Percentiles rank a stretch among this genome's conserved stretches.
These are phyloP conservation scores for Carex kokanica DNA, from an alignment of 176 grass and related monocot genomes.

Conservation along the genomic window DNA sequence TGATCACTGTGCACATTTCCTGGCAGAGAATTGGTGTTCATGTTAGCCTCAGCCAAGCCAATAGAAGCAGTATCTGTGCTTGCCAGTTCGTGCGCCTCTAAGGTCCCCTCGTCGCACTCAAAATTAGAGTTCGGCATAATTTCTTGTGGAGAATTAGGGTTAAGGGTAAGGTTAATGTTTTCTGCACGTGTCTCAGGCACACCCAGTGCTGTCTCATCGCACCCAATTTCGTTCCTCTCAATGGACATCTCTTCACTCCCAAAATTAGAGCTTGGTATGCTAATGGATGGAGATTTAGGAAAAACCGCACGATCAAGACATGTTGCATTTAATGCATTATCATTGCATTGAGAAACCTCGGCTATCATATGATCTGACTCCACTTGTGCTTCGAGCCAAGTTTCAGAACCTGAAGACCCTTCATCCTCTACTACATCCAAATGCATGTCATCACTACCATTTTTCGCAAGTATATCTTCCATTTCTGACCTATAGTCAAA, in stretches of 20 bases:
- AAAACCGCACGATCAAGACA: not conserved
- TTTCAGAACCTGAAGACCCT: not conserved
- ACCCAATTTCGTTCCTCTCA: conserved; percentile 7
- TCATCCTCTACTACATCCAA: conserved; percentile 6
- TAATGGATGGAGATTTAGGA: not conserved
- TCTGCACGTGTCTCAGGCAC: not conserved
- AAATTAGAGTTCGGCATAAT: not conserved
- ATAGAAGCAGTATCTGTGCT: not conserved
- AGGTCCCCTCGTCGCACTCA: not conserved
- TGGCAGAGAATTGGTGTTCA: not conserved
- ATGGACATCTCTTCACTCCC: not conserved
- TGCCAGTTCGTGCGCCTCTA: not conserved
- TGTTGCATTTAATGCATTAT: conserved; percentile 9
- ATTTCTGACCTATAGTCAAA: conserved; percentile 25
- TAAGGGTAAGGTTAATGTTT: conserved; percentile 19
- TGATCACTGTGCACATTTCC: not conserved
- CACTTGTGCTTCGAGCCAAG: not conserved
- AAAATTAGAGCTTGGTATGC: conserved; percentile 3
- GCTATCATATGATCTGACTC: not conserved
- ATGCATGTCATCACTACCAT: not conserved
- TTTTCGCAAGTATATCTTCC: not conserved
- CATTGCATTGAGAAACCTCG: not conserved
- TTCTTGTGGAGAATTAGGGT: not conserved
- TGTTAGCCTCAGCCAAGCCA: not conserved
- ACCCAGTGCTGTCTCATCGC: not conserved